Conservation (phyloP, 1,284 basidiomycete species). For the Phlebopus sp. region DNA sequence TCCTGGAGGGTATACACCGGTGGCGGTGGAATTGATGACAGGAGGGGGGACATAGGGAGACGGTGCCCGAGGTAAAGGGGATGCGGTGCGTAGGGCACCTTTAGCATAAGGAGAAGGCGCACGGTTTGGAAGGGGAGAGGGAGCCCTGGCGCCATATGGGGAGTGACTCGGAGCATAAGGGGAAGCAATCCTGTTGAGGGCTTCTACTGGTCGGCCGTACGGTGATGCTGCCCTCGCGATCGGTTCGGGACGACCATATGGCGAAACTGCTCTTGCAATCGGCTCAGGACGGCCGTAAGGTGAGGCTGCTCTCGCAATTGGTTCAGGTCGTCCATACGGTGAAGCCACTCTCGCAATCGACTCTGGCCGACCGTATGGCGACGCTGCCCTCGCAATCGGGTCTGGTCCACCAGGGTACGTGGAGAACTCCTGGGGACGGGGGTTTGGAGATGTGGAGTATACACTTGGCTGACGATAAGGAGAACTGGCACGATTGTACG, state of each 20-base stretch:
- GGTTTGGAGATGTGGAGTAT: constrained; percentile 30
- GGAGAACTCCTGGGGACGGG: constrained; percentile 32
- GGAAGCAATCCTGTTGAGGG: constrained; percentile 25
- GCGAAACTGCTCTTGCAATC: constrained; percentile 21
- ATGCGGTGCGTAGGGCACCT: constrained; percentile 25
- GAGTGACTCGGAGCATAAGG: constrained; percentile 23
- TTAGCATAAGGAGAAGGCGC: constrained; percentile 18
- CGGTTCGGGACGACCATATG: constrained; percentile 34
- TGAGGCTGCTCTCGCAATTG: constrained; percentile 21
- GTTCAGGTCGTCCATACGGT: constrained; percentile 25
- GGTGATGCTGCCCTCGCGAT: constrained; percentile 27
- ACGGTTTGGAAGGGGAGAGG: constrained; percentile 28
- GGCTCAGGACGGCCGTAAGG: constrained; percentile 29
- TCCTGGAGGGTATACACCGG: constrained; percentile 46
- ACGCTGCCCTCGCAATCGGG: constrained; percentile 28
- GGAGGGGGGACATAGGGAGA: constrained; percentile 31
- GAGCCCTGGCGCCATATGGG: constrained; percentile 25
- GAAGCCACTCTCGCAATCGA: constrained; percentile 28
- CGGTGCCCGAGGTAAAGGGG: constrained; percentile 38
- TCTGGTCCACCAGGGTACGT: constrained; percentile 32
- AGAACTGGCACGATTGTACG: constrained; percentile 27
- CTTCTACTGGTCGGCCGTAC: constrained; percentile 22
- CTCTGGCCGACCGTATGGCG: constrained; percentile 32
- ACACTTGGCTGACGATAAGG: constrained; percentile 33
- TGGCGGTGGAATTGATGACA: constrained; percentile 7